Conservation (phyloP, 1,139 yeast species). For the Komagataea norvegica region DNA sequence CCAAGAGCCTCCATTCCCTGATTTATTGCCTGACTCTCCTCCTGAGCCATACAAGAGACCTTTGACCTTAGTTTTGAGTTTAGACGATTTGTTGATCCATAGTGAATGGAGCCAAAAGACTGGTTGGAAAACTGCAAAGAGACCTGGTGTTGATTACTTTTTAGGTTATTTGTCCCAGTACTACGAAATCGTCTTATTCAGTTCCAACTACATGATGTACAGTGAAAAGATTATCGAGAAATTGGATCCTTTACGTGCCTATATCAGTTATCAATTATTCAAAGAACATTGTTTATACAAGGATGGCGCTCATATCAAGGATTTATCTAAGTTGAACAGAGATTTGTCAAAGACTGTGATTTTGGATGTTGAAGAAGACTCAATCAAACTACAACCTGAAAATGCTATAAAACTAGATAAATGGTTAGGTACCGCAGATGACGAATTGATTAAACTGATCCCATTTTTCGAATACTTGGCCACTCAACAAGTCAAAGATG, state of each 20-base stretch:
- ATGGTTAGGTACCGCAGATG: conserved; percentile 87
- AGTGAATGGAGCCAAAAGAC: conserved; percentile 87
- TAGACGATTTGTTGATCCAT: conserved; percentile 88
- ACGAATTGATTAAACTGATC: conserved; percentile 69
- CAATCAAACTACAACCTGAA: conserved; percentile 82
- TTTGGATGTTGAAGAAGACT: conserved; percentile 71
- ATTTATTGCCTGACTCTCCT: conserved; percentile 85
- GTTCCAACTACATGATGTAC: conserved; percentile 80
- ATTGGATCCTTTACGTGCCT: conserved; percentile 90
- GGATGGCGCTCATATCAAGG: conserved; percentile 83
- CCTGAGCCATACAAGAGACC: conserved; percentile 95
- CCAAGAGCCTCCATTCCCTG: conserved; percentile 91
- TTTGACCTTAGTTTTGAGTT: conserved; percentile 77
- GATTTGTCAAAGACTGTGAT: conserved; percentile 77
- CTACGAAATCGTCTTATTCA: conserved; percentile 90
- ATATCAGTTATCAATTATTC: conserved; percentile 78
- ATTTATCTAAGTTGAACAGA: conserved; percentile 83
- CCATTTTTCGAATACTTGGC: conserved; percentile 95
- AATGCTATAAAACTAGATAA: conserved; percentile 79
- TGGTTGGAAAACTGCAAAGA: conserved; percentile 98
- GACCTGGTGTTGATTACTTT: conserved; percentile 98
- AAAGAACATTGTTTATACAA: conserved; percentile 84
- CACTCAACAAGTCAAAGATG: conserved; percentile 84
- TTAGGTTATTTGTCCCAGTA: conserved; percentile 90
- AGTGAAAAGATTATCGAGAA: conserved; percentile 82